Percentiles rank a stretch among this genome's conserved stretches.
phyloP scores from a whole-genome alignment of 345 rosid species.

The Euphorbia tirucalli region DNA sequence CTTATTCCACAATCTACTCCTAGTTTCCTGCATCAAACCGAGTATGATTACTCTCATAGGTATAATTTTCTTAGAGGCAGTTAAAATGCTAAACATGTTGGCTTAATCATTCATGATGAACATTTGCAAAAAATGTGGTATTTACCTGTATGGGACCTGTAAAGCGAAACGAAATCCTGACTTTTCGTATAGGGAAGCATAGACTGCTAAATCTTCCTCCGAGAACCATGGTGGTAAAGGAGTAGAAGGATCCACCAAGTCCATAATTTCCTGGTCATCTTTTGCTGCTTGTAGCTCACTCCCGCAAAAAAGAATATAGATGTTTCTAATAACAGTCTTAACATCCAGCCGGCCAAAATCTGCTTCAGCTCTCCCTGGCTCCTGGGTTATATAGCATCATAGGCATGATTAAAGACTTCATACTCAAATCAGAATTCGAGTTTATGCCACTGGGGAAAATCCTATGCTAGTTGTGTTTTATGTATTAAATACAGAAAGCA shows the following conservation, averaged over 20 bases:
- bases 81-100: too few species aligned
- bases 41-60: background rate
- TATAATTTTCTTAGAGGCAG: too few species aligned
- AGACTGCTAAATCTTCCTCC: slow-evolving; percentile 21
- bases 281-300: slow-evolving; percentile 12
- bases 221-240: slow-evolving; percentile 23
- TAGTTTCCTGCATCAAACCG: slow-evolving; percentile 6
- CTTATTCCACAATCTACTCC: slow-evolving; percentile 8
- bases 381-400: background rate
- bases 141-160: slow-evolving; percentile 31
- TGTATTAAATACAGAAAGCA: background rate
- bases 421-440: background rate
- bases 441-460: too few species aligned
- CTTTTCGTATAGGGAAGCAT: slow-evolving; percentile 29
- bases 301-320: slow-evolving; percentile 19
- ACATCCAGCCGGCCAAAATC: slow-evolving; percentile 21
- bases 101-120: too few species aligned
- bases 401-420: background rate
- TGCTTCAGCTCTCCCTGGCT: slow-evolving; percentile 17
- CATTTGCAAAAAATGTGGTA: too few species aligned
- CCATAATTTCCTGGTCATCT: slow-evolving; percentile 29
- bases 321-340: slow-evolving; percentile 19
- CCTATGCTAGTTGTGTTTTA: background rate
- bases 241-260: slow-evolving; percentile 27
- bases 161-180: slow-evolving; percentile 26